A percentile compares a stretch with the other conserved stretches of the same genome.
These are phyloP conservation scores for Theileria luwenshuni DNA, from an alignment of 169 alveolate species.

Conservation along the genomic window DNA sequence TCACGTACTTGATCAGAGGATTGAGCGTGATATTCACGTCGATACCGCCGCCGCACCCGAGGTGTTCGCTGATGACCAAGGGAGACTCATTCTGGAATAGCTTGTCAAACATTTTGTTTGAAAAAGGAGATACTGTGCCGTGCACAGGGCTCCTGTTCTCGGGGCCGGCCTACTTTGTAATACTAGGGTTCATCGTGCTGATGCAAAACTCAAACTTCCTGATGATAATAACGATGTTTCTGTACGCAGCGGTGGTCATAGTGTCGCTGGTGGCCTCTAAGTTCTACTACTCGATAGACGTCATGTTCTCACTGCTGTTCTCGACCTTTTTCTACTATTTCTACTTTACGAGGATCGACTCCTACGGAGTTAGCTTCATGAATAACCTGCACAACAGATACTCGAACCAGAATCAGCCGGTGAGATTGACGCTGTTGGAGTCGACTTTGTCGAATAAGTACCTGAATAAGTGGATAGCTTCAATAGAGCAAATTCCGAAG, in stretches of 20 bases:
- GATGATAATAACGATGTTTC: slow-evolving; percentile 25
- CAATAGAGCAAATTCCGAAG: not conserved
- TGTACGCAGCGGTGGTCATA: slow-evolving; percentile 26
- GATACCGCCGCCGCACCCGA: slow-evolving; percentile 65
- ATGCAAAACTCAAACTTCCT: slow-evolving; percentile 47
- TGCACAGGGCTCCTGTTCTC: slow-evolving; percentile 77
- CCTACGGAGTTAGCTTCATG: slow-evolving; percentile 7
- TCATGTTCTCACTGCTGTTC: slow-evolving; percentile 67
- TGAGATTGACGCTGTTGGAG: not conserved
- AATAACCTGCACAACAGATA: not conserved
- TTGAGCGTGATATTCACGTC: slow-evolving; percentile 66
- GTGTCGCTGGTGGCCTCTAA: slow-evolving; percentile 57
- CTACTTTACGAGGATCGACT: slow-evolving; percentile 13
- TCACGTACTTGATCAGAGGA: slow-evolving; percentile 65
- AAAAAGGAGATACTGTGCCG: slow-evolving; percentile 49
- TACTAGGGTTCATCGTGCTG: slow-evolving; percentile 36
- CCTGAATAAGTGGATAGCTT: not conserved
- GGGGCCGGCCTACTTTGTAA: slow-evolving; percentile 69
- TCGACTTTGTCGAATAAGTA: not conserved
- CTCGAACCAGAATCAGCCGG: not conserved
- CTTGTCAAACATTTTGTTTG: slow-evolving; percentile 19
- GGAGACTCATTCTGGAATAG: slow-evolving; percentile 20
- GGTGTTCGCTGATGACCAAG: slow-evolving; percentile 52
- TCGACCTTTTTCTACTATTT: slow-evolving; percentile 39
- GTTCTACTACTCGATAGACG: slow-evolving; percentile 77